Conservation (phyloP, 2,329 filamentous ascomycete species). For the Periconia macrospinosa region DNA sequence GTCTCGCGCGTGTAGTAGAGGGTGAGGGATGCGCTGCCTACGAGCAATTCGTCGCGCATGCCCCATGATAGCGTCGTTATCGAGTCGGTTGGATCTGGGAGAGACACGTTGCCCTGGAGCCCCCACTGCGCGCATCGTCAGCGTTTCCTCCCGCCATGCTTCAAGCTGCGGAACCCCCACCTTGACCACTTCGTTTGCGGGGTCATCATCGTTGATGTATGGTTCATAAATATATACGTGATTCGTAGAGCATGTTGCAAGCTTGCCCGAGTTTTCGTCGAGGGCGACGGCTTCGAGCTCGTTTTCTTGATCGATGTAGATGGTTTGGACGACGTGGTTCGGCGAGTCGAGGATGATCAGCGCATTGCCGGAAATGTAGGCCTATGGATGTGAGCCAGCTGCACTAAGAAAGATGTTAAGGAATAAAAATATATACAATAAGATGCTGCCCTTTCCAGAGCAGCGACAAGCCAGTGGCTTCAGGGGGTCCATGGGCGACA, state of each 20-base stretch:
- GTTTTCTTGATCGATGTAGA: slow-evolving; percentile 76
- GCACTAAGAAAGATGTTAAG: slow-evolving; percentile 9
- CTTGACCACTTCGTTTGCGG: slow-evolving; percentile 58
- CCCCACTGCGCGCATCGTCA: slow-evolving; percentile 54
- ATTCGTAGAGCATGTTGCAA: slow-evolving; percentile 71
- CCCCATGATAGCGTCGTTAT: slow-evolving; percentile 81
- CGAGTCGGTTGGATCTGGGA: slow-evolving; percentile 49
- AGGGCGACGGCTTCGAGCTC: slow-evolving; percentile 77
- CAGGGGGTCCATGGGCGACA: slow-evolving; percentile 63
- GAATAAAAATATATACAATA: slow-evolving; percentile 55
- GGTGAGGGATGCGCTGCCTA: slow-evolving; percentile 70
- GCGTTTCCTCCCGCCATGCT: slow-evolving; percentile 16
- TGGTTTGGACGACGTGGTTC: slow-evolving; percentile 79
- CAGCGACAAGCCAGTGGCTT: slow-evolving; percentile 16
- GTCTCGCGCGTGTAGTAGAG: slow-evolving; percentile 65
- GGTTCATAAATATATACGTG: slow-evolving; percentile 79
- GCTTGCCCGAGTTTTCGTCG: slow-evolving; percentile 81
- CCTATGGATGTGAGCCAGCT: slow-evolving; percentile 51
- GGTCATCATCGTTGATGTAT: slow-evolving; percentile 67
- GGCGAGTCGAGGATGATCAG: slow-evolving; percentile 80
- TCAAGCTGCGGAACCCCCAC: slow-evolving; percentile 49
- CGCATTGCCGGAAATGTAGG: slow-evolving; percentile 87
- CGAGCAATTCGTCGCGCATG: slow-evolving; percentile 77
- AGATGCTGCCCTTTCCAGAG: slow-evolving; percentile 72
- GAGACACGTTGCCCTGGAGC: slow-evolving; percentile 61